Evolutionary conservation across 768 basidiomycete species (phyloP).

Genomic region (Termitomyces sp.): DNA sequence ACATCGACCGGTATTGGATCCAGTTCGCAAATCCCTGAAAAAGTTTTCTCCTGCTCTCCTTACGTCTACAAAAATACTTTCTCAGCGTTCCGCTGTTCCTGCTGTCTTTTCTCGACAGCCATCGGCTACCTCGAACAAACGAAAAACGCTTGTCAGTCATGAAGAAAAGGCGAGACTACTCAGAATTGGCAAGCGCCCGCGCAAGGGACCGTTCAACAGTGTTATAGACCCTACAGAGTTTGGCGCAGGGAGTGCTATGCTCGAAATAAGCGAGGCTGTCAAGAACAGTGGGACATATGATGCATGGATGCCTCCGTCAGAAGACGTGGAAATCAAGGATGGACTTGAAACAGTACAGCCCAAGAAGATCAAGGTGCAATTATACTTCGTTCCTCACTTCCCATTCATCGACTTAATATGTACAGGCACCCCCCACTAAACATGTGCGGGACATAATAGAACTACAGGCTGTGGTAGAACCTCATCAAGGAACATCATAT

Average conservation of each 20-base stretch:
- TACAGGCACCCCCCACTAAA: conserved; percentile 42
- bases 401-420: not conserved
- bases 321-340: conserved; percentile 26
- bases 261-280: conserved; percentile 65
- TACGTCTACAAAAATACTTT: conserved; percentile 73
- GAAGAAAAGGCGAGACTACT: conserved; percentile 75
- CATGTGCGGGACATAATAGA: conserved; percentile 51
- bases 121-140: conserved; percentile 28
- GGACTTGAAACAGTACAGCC: conserved; percentile 37
- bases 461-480: conserved; percentile 60
- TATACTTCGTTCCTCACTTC: not conserved
- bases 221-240: conserved; percentile 64
- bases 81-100: conserved; percentile 84
- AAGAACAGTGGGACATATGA: conserved; percentile 64
- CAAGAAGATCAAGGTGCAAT: conserved; percentile 48
- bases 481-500: conserved; percentile 84
- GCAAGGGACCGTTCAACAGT: conserved; percentile 70
- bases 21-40: conserved; percentile 58
- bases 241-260: conserved; percentile 56
- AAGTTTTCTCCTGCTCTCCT: conserved; percentile 49
- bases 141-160: conserved; percentile 41
- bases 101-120: conserved; percentile 63
- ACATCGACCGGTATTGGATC: not conserved
- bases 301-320: conserved; percentile 44
- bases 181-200: conserved; percentile 67